These are phyloP conservation scores for Pyrus betulifolia DNA, from an alignment of 306 rosid species.

Conservation along the genomic window DNA sequence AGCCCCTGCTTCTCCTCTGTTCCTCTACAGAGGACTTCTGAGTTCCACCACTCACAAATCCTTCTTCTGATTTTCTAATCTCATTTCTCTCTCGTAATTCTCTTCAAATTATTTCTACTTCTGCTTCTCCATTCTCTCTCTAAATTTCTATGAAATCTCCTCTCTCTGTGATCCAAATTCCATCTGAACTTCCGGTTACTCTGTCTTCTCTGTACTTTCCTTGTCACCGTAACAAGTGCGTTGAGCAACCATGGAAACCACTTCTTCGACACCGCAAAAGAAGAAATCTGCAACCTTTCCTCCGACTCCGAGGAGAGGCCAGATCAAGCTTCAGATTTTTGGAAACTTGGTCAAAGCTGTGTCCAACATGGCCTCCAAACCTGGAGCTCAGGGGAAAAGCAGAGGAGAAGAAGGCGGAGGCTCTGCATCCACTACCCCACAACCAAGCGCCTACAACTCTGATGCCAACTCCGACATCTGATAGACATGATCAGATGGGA, in stretches of 20 bases:
- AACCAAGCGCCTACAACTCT: constrained; percentile 3
- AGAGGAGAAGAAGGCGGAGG: not conserved
- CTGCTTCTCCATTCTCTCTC: not conserved
- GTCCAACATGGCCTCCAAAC: not conserved
- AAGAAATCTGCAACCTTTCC: not conserved
- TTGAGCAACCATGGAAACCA: constrained; percentile 6
- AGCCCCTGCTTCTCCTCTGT: not conserved
- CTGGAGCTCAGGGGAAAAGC: not conserved
- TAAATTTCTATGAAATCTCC: not conserved
- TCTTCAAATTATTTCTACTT: not conserved
- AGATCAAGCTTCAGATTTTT: constrained; percentile 22
- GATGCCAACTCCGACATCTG: not conserved
- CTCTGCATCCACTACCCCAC: constrained; percentile 1
- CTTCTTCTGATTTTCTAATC: not conserved
- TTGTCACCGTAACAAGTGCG: not conserved
- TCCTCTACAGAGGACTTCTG: not conserved
- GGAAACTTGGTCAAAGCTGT: constrained; percentile 4
- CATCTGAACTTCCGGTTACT: not conserved
- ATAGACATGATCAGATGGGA: not conserved
- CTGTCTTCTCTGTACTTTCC: not conserved
- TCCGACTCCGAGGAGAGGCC: constrained; percentile 10
- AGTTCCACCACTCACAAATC: not conserved
- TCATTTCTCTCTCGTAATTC: not conserved
- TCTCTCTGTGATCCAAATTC: not conserved
- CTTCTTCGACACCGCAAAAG: not conserved